Evolutionary conservation across 768 basidiomycete genomes (phyloP), one percentile per base, ranked within the genome.

Genomic region (Lactarius hatsudake): DNA sequence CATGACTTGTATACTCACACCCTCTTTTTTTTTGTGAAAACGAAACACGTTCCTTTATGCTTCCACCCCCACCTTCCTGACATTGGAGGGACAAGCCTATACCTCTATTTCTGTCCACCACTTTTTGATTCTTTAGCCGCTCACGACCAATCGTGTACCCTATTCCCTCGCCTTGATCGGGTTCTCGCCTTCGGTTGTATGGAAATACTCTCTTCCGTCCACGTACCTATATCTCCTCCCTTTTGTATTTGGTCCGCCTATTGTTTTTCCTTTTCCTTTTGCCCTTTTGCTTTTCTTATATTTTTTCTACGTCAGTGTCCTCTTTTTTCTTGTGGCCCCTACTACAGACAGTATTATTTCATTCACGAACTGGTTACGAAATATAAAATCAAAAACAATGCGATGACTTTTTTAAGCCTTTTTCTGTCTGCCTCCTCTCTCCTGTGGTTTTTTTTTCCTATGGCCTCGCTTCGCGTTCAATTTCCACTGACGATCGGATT

Each of bases 341-440:
- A 56, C 30, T 54, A 57, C 32, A 48, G 28, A 36, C 57, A 58
- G 56, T 63, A 42, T 48, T 55, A 43, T 61, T 59, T 53, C 23
- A 54, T 63, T 51, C 61, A 67, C 66, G 66, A 67, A 36, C 62
- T 30, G 56, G 61, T 63, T 67, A 67, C 57, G 66, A 67, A 59
- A 57, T 53, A 26, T 26, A 63, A 40, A 67, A 62, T 26, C 51
- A 62, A 62, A 57, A 62, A 45, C 66, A 67, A 67, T 67, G 57
- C 57, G 61, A 67, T 30, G 66, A 67, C 51, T 43, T 36, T 30
- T 62, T 59, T 63, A n/a, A 7, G 5, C 20, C 30, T 2, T 20
- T 56, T 56, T 30, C 32, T 20, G 18, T 18, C 10, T 18, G 5
- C 8, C 2, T 23, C 12, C 2, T n/a, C 23, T n/a, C 10, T 26